A percentile compares a stretch with the other conserved stretches of the same genome.
These are phyloP conservation scores for Kitagawia praeruptora DNA, from an alignment of 129 eudicot genomes.

Conservation along the genomic window DNA sequence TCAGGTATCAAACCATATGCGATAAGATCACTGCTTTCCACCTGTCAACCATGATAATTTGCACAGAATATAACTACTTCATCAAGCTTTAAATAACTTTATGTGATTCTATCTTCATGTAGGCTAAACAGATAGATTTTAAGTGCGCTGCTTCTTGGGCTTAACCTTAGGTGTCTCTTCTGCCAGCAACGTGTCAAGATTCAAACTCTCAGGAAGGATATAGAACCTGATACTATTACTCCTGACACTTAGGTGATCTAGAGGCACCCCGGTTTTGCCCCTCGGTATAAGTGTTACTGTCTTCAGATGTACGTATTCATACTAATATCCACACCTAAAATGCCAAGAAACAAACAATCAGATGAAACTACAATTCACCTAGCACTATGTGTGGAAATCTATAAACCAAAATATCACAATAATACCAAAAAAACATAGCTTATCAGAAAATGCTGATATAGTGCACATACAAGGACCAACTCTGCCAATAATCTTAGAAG, in stretches of 20 bases:
- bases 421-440: no score
- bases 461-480: no score
- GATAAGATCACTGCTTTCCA: constrained; percentile 93
- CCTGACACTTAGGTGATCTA: constrained; percentile 92
- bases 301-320: no score
- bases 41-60: constrained; percentile 39
- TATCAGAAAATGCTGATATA: no score
- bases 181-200: constrained; percentile 79
- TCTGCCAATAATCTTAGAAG: no score
- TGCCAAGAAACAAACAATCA: not conserved
- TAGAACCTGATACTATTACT: constrained; percentile 91
- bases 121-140: not conserved
- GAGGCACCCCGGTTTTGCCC: constrained; percentile 82
- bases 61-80: not conserved
- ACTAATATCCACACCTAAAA: not conserved
- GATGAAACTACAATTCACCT: not conserved
- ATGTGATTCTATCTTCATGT: not conserved
- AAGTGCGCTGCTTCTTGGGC: constrained; percentile 45
- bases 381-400: no score
- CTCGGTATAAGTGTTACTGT: constrained; percentile 29
- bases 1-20: constrained; percentile 96
- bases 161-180: constrained; percentile 91
- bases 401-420: no score
- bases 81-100: not conserved
- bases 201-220: constrained; percentile 87